These are phyloP conservation scores for Aquilaria malaccensis DNA, from an alignment of 345 rosid species.

Conservation along the genomic window DNA sequence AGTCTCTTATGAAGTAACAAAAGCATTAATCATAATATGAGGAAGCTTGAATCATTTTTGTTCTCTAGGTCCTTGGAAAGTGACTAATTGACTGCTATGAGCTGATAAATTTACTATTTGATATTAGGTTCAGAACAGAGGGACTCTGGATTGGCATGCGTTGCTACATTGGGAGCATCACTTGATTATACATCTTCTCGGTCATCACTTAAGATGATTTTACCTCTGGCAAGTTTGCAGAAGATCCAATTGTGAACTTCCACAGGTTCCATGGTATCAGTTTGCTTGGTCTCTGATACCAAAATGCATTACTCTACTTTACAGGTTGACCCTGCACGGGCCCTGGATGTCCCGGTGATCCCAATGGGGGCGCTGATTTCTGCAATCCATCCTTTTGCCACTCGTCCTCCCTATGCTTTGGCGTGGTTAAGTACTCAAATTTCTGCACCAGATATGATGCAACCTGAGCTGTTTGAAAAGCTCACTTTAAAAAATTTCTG, in stretches of 20 bases:
- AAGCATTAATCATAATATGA: not conserved
- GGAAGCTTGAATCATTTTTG: not conserved
- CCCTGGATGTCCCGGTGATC: conserved; percentile 50
- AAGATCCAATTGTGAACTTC: conserved; percentile 1
- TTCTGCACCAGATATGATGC: conserved; percentile 66
- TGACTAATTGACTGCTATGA: conserved; percentile 3
- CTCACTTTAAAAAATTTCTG: conserved; percentile 67
- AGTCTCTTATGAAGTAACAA: not conserved
- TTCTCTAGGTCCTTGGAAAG: not conserved
- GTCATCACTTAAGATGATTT: conserved; percentile 57
- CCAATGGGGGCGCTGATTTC: conserved; percentile 60
- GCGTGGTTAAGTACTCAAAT: conserved; percentile 57
- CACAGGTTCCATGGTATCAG: not conserved
- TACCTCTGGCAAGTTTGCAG: conserved; percentile 62
- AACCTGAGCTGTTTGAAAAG: conserved; percentile 51
- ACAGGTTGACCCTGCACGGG: conserved; percentile 64
- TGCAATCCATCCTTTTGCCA: conserved; percentile 54
- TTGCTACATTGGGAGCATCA: conserved; percentile 66
- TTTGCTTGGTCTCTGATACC: not conserved
- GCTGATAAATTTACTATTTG: conserved; percentile 7
- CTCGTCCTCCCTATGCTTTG: conserved; percentile 57
- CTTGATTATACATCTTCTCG: conserved; percentile 71
- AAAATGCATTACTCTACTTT: conserved; percentile 7
- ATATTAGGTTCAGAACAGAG: conserved; percentile 48
- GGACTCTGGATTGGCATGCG: conserved; percentile 57